These are phyloP conservation scores for Diaporthe ilicicola DNA, from an alignment of 2,329 filamentous ascomycete genomes.

Conservation along the genomic window DNA sequence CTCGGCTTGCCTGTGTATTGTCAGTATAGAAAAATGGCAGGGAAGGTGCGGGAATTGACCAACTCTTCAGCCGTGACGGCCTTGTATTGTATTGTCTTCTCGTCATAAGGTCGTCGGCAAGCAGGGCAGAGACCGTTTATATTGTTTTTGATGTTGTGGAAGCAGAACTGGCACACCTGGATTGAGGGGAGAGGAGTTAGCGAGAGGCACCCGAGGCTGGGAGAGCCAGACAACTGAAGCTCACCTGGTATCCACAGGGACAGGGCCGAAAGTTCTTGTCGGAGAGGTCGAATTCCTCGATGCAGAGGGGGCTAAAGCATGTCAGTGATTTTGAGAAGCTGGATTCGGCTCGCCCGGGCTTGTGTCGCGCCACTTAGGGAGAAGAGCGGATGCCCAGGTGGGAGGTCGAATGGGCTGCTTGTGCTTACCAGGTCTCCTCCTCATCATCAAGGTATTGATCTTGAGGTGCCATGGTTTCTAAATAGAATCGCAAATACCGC, in stretches of 20 bases:
- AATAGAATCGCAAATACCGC: background rate
- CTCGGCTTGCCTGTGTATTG: slow-evolving; percentile 68
- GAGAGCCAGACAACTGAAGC: slow-evolving; percentile 35
- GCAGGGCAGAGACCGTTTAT: slow-evolving; percentile 98
- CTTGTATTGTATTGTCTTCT: slow-evolving; percentile 97
- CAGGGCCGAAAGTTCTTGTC: slow-evolving; percentile 97
- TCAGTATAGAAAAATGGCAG: slow-evolving; percentile 35
- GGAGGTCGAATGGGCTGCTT: slow-evolving; percentile 19
- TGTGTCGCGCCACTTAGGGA: slow-evolving; percentile 23
- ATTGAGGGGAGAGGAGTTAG: slow-evolving; percentile 31
- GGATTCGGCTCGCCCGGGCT: slow-evolving; percentile 30
- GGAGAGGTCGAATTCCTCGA: slow-evolving; percentile 98
- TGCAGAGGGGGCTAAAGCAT: slow-evolving; percentile 83
- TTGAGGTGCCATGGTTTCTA: slow-evolving; percentile 68
- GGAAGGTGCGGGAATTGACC: slow-evolving; percentile 45
- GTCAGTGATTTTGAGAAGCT: slow-evolving; percentile 40
- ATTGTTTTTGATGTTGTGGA: slow-evolving; percentile 98
- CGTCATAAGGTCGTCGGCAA: slow-evolving; percentile 93
- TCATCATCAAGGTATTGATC: slow-evolving; percentile 78
- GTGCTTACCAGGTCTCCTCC: slow-evolving; percentile 71
- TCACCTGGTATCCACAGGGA: slow-evolving; percentile 96
- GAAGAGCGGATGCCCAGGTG: slow-evolving; percentile 36
- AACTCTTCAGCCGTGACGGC: slow-evolving; percentile 95
- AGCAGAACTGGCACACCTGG: slow-evolving; percentile 99
- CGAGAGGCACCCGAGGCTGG: slow-evolving; percentile 26